Conservation (phyloP, 2,329 filamentous ascomycete species). For the Coniochaeta sp. region DNA sequence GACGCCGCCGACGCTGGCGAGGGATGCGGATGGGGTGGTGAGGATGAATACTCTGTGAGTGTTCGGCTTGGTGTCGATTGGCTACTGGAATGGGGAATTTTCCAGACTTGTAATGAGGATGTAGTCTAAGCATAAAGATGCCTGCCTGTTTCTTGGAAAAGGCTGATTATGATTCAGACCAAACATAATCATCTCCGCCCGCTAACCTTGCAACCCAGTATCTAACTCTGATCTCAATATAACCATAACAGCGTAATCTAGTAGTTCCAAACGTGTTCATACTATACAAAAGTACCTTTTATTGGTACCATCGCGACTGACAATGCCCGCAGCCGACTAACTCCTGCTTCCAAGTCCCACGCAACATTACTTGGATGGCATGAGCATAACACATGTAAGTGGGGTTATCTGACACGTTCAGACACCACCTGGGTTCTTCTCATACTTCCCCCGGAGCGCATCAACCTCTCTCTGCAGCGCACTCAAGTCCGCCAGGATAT, state of each 20-base stretch:
- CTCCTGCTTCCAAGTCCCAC: neutral
- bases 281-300: neutral
- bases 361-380: neutral
- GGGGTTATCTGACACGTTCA: neutral
- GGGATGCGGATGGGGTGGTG: neutral
- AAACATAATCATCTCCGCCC: neutral
- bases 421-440: constrained; percentile 9
- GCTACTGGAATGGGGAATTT: too few species aligned
- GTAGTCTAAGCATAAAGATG: too few species aligned
- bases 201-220: neutral
- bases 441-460: constrained; percentile 44
- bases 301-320: neutral
- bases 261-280: neutral
- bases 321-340: neutral
- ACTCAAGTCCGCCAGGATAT: constrained; percentile 67
- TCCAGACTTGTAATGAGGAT: too few species aligned
- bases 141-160: too few species aligned
- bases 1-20: neutral
- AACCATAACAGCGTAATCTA: neutral
- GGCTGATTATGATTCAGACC: neutral
- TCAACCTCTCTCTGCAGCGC: constrained; percentile 72
- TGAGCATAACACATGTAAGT: neutral
- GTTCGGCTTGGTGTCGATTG: neutral
- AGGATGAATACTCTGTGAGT: neutral
- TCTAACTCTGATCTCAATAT: neutral